Evolutionary conservation across 2,329 filamentous ascomycete species (phyloP).

Genomic region (Aspergillus neotritici): DNA sequence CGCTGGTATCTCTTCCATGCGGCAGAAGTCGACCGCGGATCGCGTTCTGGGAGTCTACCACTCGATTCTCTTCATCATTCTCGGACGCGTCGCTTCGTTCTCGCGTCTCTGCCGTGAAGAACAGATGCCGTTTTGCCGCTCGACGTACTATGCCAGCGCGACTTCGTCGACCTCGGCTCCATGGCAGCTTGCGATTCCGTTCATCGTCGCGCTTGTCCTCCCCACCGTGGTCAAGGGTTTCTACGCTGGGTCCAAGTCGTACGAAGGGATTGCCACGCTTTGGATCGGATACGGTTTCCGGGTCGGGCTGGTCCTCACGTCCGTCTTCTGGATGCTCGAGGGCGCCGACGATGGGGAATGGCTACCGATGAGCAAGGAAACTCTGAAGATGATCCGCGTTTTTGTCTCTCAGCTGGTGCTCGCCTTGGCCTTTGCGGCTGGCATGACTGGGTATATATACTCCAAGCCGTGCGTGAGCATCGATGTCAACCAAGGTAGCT

Average conservation of each 20-base stretch:
- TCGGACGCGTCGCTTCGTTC: conserved; percentile 74
- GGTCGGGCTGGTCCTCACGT: conserved; percentile 66
- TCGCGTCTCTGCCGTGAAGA: conserved; percentile 94
- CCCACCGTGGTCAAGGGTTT: conserved; percentile 78
- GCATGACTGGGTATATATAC: conserved; percentile 79
- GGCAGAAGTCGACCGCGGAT: conserved; percentile 61
- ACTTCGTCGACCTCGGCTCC: conserved; percentile 86
- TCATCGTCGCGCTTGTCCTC: conserved; percentile 63
- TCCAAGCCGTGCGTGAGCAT: conserved; percentile 79
- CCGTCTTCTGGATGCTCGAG: conserved; percentile 82
- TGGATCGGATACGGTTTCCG: conserved; percentile 83
- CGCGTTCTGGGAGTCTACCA: conserved; percentile 76
- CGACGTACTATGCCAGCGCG: conserved; percentile 89
- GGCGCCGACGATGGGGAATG: conserved; percentile 78
- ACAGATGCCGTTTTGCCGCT: conserved; percentile 94
- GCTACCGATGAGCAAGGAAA: conserved; percentile 58
- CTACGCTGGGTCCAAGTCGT: conserved; percentile 74
- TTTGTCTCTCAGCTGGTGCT: conserved; percentile 75
- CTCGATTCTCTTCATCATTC: conserved; percentile 71
- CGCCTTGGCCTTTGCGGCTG: conserved; percentile 73
- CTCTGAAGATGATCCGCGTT: conserved; percentile 68
- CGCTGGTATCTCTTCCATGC: conserved; percentile 68
- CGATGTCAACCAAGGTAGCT: conserved; percentile 46
- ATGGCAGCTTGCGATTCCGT: conserved; percentile 81
- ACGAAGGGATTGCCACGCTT: conserved; percentile 74